phyloP scores from a whole-genome alignment of 345 rosid genomes.

The Raphanus sativus region DNA sequence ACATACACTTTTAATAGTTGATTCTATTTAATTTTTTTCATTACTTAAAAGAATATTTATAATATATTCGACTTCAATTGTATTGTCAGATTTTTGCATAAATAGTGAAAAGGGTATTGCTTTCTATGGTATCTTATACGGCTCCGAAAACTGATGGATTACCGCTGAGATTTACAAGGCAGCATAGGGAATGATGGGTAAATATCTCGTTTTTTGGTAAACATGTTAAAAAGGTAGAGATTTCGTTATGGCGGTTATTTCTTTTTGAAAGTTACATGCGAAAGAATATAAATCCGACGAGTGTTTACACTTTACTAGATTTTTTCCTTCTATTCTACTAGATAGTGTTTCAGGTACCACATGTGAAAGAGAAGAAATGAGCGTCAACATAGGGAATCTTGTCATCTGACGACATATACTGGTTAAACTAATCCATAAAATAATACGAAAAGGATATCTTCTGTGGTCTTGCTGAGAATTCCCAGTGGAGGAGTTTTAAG shows the following conservation, averaged over 20 bases:
- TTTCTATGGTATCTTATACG: background rate
- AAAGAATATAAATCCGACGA: background rate
- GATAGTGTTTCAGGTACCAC: background rate
- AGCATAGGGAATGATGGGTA: background rate
- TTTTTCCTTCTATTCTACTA: background rate
- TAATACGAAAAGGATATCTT: too few relatives aligned
- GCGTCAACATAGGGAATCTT: too few relatives aligned
- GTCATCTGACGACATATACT: too few relatives aligned
- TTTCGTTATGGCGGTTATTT: background rate
- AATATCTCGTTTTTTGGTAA: background rate
- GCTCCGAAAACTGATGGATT: background rate
- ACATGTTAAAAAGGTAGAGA: background rate
- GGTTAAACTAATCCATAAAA: too few relatives aligned
- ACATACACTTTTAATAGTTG: background rate
- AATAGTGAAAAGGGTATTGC: too few relatives aligned
- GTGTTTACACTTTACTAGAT: background rate
- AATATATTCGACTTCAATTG: background rate
- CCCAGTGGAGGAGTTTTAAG: too few relatives aligned
- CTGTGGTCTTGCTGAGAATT: too few relatives aligned
- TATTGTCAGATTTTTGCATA: too few relatives aligned
- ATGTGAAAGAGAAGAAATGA: too few relatives aligned
- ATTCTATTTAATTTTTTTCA: too few relatives aligned
- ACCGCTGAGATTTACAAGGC: background rate
- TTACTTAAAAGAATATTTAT: background rate
- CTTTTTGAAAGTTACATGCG: background rate